Base-by-base conservation (phyloP, 139 green algal genomes). In the Pedinophyceae sp. region DNA sequence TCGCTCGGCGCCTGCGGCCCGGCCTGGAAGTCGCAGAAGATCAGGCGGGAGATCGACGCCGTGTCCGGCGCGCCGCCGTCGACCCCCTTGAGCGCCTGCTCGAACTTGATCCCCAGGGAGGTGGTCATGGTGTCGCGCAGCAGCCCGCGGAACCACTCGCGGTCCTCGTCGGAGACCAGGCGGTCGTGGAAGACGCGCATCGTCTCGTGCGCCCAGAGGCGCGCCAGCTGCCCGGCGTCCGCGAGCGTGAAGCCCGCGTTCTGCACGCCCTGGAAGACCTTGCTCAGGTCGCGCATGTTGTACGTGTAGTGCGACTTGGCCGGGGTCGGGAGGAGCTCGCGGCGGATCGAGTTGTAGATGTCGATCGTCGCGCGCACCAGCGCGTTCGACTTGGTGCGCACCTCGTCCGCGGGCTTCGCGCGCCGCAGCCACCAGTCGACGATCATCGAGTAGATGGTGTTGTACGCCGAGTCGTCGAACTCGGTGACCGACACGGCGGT, bases 281-380 rank as follows among this genome's bases (percentile, higher is more conserved):
- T 83, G 59, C 54, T 68, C 24, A 88, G 62, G 65, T 88, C 80
- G 49, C 79, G 65, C 71, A 88, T 74, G 76, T 88, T 88, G 76
- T 81, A 88, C 17, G 65, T 78, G 68, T 88, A 89, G 67, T 89
- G 76, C 51, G 53, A 76, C 67, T 82, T 84, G 45, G 76, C 64
- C 22, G 83, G 83, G 2, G 83, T 93, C 10, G 65, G 65, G 19
- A 73, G 65, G 24, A 73, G 54, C 54, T 71, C 55, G 29, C 24
- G 34, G 46, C 63, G 54, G 28, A 68, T 58, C 24, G 57, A 55
- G 27, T 64, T 61, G 62, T 74, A 74, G 18, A 71, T 64, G 10
- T 64, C 62, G 22, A 74, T 39, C 20, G 67, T 74, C 22, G 55
- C 62, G 15, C 25, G 26, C 17, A 74, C 56, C 27, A 74, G 7